Conservation (phyloP, 805 yeast species). For the Middelhovenomyces tepae region DNA sequence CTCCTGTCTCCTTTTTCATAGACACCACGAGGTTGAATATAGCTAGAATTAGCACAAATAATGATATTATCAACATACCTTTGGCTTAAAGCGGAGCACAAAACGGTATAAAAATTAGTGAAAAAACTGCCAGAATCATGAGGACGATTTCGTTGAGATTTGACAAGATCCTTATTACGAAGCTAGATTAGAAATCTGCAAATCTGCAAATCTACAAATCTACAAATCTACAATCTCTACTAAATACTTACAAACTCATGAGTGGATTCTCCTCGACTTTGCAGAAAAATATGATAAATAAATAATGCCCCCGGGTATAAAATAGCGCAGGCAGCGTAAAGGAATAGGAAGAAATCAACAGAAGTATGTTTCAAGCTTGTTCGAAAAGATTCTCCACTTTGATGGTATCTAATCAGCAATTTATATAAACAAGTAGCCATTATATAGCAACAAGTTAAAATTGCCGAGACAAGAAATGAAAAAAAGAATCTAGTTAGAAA, state of each 20-base stretch:
- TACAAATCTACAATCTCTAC: slow-evolving; percentile 29
- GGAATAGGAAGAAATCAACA: slow-evolving; percentile 42
- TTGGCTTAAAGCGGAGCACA: background rate
- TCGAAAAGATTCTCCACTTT: slow-evolving; percentile 19
- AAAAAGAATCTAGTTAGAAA: slow-evolving; percentile 15
- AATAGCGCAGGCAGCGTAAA: slow-evolving; percentile 39
- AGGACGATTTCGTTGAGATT: slow-evolving; percentile 9
- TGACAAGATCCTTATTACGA: slow-evolving; percentile 17
- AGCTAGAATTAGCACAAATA: background rate
- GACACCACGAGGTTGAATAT: slow-evolving; percentile 20
- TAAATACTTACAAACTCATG: slow-evolving; percentile 50
- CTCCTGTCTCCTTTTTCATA: slow-evolving; percentile 34
- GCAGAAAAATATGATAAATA: slow-evolving; percentile 45
- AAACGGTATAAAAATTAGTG: background rate
- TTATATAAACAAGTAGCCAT: slow-evolving; percentile 28
- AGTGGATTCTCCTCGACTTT: slow-evolving; percentile 55
- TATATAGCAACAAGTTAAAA: slow-evolving; percentile 25
- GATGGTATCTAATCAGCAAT: slow-evolving; percentile 17
- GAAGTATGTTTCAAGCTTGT: slow-evolving; percentile 26
- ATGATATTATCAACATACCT: too few species aligned
- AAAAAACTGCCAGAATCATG: slow-evolving; percentile 1
- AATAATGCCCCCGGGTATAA: slow-evolving; percentile 50
- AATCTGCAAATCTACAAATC: slow-evolving; percentile 31
- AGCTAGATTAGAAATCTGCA: background rate
- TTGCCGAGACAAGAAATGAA: slow-evolving; percentile 36